phyloP scores from a whole-genome alignment of 495 filamentous ascomycete species.

The Hyaloscypha finlandica region DNA sequence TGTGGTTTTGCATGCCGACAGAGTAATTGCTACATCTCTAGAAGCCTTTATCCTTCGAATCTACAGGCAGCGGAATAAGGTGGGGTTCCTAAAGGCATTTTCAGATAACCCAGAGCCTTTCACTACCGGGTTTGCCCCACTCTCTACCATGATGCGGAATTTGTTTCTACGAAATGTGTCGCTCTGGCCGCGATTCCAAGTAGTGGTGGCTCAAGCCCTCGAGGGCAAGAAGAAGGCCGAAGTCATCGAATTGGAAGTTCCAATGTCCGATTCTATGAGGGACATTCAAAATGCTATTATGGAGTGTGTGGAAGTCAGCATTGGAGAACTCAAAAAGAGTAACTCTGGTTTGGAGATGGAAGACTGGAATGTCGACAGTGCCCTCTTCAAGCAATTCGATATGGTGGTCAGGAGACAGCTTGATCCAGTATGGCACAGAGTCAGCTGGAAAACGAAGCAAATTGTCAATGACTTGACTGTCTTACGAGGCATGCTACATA shows the following conservation, averaged over 20 bases:
- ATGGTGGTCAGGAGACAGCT: constrained; percentile 84
- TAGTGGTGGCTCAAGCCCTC: constrained; percentile 81
- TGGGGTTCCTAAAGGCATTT: constrained; percentile 93
- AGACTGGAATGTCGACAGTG: constrained; percentile 96
- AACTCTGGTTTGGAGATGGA: constrained; percentile 93
- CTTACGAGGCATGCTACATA: constrained; percentile 84
- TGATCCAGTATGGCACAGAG: constrained; percentile 95
- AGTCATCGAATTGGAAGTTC: constrained; percentile 95
- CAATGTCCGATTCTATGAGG: constrained; percentile 92
- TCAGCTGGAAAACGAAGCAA: constrained; percentile 91
- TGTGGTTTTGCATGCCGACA: constrained; percentile 86
- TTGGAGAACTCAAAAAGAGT: constrained; percentile 85
- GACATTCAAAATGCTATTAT: constrained; percentile 92
- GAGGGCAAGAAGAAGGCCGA: constrained; percentile 95
- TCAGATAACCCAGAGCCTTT: constrained; percentile 95
- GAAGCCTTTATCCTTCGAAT: constrained; percentile 96
- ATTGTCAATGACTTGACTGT: constrained; percentile 88
- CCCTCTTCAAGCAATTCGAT: constrained; percentile 90
- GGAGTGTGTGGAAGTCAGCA: constrained; percentile 94
- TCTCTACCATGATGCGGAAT: constrained; percentile 90
- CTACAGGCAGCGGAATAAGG: constrained; percentile 90
- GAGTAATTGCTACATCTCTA: constrained; percentile 80
- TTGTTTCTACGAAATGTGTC: constrained; percentile 86
- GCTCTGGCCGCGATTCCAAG: constrained; percentile 93
- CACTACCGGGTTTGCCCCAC: constrained; percentile 82